Percentiles rank a stretch among this genome's conserved stretches.
These are phyloP conservation scores for Claviceps pazoutovae DNA, from an alignment of 2,329 filamentous ascomycete genomes.

Conservation along the genomic window DNA sequence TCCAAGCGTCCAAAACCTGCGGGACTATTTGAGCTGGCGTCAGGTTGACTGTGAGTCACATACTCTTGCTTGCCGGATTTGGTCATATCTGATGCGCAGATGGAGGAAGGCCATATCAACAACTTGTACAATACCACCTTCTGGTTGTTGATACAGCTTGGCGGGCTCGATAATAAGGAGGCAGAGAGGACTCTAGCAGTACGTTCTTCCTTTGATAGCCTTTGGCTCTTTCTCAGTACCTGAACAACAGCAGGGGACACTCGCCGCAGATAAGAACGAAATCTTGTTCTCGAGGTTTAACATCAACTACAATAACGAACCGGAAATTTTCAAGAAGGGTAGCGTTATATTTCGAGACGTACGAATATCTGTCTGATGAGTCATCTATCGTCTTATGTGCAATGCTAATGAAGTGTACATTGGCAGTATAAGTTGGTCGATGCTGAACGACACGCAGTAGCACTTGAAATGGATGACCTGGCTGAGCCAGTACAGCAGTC, in stretches of 20 bases:
- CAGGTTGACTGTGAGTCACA: slow-evolving; percentile 72
- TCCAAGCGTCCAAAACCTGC: slow-evolving; percentile 64
- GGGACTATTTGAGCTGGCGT: slow-evolving; percentile 94
- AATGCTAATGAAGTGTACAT: background rate
- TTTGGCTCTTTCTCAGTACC: slow-evolving; percentile 3
- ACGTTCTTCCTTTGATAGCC: slow-evolving; percentile 1
- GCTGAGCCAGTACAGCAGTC: slow-evolving; percentile 46
- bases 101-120: slow-evolving; percentile 72
- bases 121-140: slow-evolving; percentile 98
- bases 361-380: slow-evolving; percentile 14
- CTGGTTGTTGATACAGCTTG: slow-evolving; percentile 73
- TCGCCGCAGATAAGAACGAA: slow-evolving; percentile 86
- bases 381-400: background rate
- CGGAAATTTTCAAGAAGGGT: slow-evolving; percentile 83
- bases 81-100: slow-evolving; percentile 12
- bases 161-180: slow-evolving; percentile 59
- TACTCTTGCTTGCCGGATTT: background rate
- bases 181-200: slow-evolving; percentile 72
- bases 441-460: slow-evolving; percentile 32
- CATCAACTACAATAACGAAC: slow-evolving; percentile 97
- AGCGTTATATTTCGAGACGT: slow-evolving; percentile 79
- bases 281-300: slow-evolving; percentile 79
- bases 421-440: slow-evolving; percentile 59
- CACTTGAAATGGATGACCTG: slow-evolving; percentile 31
- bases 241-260: slow-evolving; percentile 48